Base-by-base conservation (phyloP, 192 early-diverging fungal species). In the Gamsiella multidivaricata region DNA sequence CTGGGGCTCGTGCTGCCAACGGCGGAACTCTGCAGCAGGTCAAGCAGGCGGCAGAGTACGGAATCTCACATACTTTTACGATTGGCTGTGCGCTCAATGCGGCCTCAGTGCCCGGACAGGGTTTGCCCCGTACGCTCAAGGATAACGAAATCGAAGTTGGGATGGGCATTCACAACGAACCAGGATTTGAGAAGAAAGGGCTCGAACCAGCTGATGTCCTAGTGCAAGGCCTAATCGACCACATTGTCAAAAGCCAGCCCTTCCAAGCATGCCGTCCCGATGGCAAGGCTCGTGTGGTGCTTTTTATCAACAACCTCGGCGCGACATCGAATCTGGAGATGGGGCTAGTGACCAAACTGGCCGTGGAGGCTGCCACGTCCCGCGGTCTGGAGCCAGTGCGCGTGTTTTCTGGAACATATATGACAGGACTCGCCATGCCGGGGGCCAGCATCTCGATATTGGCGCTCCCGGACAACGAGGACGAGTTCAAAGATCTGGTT, bases 221-320 rank as follows among this genome's bases (percentile, higher is more conserved):
- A 33, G 81, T 91, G 5, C 60, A 64, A 20, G 70, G 58, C 3
- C 83, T 96, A 55, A 61, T 94, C 12, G 64, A 84, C 45, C 84
- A 83, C 20, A 70, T 91, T 23, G 53, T 55, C 53, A 29, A 49
- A 14, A 73, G 70, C 43, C 55, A 25, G 9, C 70, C 54, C 0
- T 81, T 87, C 63, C 68, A 73, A 47, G 82, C 84, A 5, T 67
- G 84, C 22, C 68, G 71, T 23, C n/a, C n/a, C n/a, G 28, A 46
- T 12, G 72, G 85, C 51, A 72, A 84, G 29, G 29, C 61, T 26
- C 75, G 70, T 3, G 84, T 92, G 15, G 83, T 89, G n/a, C 62
- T 95, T n/a, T 59, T 95, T 50, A 82, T 94, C 33, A 95, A 95
- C 75, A 95, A 95, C 79, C 81, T 94, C n/a, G 94, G 94, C 5